Percentiles rank a stretch among this genome's conserved stretches.
Evolutionary conservation across 805 yeast genomes (phyloP).

Genomic region (Teunomyces kruisii): DNA sequence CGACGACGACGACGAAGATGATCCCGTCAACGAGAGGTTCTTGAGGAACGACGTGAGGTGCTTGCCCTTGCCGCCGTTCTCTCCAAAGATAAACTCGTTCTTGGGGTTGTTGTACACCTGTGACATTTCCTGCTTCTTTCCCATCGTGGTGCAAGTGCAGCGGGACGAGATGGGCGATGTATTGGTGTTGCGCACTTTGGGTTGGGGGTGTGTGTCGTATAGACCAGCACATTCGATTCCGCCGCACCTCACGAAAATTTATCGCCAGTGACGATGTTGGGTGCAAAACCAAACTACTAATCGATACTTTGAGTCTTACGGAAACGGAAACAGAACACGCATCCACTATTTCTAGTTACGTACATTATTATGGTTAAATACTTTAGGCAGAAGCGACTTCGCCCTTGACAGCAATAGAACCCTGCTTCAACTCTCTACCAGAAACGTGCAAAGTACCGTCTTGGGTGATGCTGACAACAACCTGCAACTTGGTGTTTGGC

Average conservation of each 20-base stretch:
- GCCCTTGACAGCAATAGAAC: constrained; percentile 55
- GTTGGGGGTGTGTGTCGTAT: not conserved
- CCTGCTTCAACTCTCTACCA: constrained; percentile 65
- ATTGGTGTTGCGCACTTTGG: not conserved
- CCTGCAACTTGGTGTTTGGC: constrained; percentile 66
- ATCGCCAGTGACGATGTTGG: too few species aligned
- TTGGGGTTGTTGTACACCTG: constrained; percentile 37
- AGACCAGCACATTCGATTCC: not conserved
- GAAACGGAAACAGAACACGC: too few species aligned
- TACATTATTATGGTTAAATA: not conserved
- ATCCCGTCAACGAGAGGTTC: constrained; percentile 40
- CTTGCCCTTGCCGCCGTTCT: constrained; percentile 67
- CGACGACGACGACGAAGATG: constrained; percentile 13
- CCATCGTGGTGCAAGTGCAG: constrained; percentile 23
- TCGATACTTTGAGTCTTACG: too few species aligned
- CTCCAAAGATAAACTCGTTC: constrained; percentile 66
- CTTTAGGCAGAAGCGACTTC: constrained; percentile 38
- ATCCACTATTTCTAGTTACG: not conserved
- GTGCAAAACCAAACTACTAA: too few species aligned
- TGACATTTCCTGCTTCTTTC: constrained; percentile 45
- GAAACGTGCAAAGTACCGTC: constrained; percentile 65
- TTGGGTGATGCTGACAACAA: constrained; percentile 61
- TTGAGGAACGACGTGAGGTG: constrained; percentile 52
- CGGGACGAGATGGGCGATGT: not conserved
- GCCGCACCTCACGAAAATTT: too few species aligned